Base-by-base conservation (phyloP, 108 stramenopile species). In the Conticribra weissflogii region DNA sequence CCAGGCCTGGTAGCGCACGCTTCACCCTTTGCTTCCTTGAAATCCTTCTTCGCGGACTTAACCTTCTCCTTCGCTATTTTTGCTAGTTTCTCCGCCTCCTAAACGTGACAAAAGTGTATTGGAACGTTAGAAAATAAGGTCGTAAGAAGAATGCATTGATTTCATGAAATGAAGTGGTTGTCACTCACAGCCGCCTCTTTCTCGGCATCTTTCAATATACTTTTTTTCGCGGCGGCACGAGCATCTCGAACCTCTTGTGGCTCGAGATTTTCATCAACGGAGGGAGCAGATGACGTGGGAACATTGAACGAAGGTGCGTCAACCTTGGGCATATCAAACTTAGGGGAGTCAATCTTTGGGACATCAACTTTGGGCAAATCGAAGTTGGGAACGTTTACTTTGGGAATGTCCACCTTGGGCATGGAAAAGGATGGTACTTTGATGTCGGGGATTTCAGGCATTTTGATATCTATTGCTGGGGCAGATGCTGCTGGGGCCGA, bases 1-100 rank as follows among this genome's bases (percentile, higher is more conserved):
- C 94, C 94, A 2, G 76, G 75, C 71, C 90, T 83, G 22, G 89
- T 90, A 21, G 61, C 72, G 63, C 94, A 95, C 3, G 94, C 94
- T 33, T 82, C 83, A 78, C 87, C 91, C 81, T 95, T 95, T 19
- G 87, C 87, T 24, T 61, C 71, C 60, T 80, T 84, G 33, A 86
- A 84, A 21, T 68, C 59, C 66, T 89, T 85, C 79, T 90, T 89
- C 50, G 86, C 86, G 28, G 81, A 83, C 14, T 90, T 83, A 17
- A 88, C 89, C 24, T 76, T 75, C 12, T 70, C 65, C 58, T 87
- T 82, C 12, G 76, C 76, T 27, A 75, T 53, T 23, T 72, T 72
- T 32, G 66, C 67, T 22, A 88, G 84, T 63, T 86, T 84, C 50
- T 82, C 54, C 41, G 68, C 79, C 75, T 62, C 72, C 72, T 73